Evolutionary conservation across 208 protist species (phyloP), one percentile per base, ranked within the genome.

Genomic region (Trichomonas tenax): DNA sequence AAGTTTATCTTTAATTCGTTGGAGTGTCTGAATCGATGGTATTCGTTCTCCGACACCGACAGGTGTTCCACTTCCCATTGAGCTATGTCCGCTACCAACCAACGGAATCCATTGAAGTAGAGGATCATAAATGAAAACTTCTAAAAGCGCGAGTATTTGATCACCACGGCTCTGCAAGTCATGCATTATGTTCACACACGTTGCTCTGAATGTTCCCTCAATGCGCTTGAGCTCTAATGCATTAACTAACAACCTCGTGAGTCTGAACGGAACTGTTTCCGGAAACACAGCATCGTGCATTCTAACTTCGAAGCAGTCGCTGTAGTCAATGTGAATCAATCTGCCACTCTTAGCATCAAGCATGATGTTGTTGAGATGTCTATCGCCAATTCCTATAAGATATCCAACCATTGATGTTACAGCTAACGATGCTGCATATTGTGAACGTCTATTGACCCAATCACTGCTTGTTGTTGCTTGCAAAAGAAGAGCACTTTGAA

Each of bases 381-480:
- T 97, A 95, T 99, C 98, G 21, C 98, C 98, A 17, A 84, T 36
- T 44, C 98, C 99, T 40, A 99, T 98, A 95, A 99, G 97, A 97
- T 98, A 98, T 8, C 99, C 99, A 0, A 98, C 98, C 97, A 99
- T 99, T 96, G 98, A 99, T 98, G 98, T 99, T 34, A 99, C 97
- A 38, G 98, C 98, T 44, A 97, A 97, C 38, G 98, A 98, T 96
- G 98, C 97, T 3, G 98, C 98, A 45, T 82, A 96, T 31, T 45
- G 10, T 14, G 41, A 36, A 46, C 93, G 3, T 96, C 49, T 82
- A 11, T 81, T 38, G 4, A 96, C 8, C 93, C 93, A 96, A 15
- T 81, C 46, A 1, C 4, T 26, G 17, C 46, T 38, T 3, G 34
- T n/a, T 38, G 44, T 15, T 31, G 89, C 49, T 44, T 72, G n/a